phyloP scores from a whole-genome alignment of 306 rosid species.

The Quercus variabilis region DNA sequence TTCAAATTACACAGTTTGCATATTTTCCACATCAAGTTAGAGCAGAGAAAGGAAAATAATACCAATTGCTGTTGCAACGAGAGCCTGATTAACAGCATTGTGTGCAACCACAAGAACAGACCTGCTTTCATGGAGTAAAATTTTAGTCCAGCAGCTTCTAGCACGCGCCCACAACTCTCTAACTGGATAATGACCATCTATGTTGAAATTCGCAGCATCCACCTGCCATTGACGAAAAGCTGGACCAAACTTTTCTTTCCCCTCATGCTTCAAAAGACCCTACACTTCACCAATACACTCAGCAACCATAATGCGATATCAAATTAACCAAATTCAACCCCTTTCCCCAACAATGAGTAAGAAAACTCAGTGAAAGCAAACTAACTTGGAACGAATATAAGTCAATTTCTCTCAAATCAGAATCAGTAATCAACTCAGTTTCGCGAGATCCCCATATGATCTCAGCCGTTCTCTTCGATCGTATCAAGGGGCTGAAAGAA shows the following conservation, averaged over 20 bases:
- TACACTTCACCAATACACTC: constrained; percentile 29
- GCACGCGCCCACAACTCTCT: constrained; percentile 92
- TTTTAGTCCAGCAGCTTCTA: constrained; percentile 72
- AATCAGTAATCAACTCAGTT: constrained; percentile 51
- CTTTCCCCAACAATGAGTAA: neutral
- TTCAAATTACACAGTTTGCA: constrained; percentile 4
- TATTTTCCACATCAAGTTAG: constrained; percentile 6
- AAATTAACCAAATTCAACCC: neutral
- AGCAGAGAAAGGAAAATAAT: constrained; percentile 32
- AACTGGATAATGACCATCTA: constrained; percentile 93
- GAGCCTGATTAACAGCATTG: constrained; percentile 99
- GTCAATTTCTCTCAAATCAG: constrained; percentile 80
- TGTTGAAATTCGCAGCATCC: constrained; percentile 71
- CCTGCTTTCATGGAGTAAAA: constrained; percentile 71
- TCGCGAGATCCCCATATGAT: constrained; percentile 77
- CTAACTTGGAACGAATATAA: constrained; percentile 90
- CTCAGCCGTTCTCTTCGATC: constrained; percentile 88
- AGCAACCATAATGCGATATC: constrained; percentile 9
- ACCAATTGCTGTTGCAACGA: constrained; percentile 90
- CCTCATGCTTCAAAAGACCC: constrained; percentile 91
- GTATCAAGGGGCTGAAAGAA: constrained; percentile 58
- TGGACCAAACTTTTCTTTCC: constrained; percentile 68
- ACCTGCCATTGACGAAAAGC: constrained; percentile 82
- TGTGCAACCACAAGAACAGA: constrained; percentile 95
- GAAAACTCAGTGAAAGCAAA: neutral